Percentiles rank a stretch among this genome's conserved stretches.
Conservation (phyloP, 2,329 filamentous ascomycete species). For the Nigrospora oryzae region DNA sequence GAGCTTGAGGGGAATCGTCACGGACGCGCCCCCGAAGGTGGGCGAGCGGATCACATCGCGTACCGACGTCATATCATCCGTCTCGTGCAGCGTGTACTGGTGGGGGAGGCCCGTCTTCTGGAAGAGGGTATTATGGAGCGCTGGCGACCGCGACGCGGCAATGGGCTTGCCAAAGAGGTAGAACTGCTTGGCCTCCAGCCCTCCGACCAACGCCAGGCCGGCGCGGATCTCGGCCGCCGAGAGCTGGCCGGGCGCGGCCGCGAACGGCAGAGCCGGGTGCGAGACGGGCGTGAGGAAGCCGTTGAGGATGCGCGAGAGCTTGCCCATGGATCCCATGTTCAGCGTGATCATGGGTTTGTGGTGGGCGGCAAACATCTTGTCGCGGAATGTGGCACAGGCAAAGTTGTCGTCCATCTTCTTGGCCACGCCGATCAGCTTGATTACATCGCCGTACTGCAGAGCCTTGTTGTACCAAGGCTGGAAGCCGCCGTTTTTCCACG, state of each 20-base stretch:
- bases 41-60: slow-evolving; percentile 56
- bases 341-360: slow-evolving; percentile 83
- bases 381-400: slow-evolving; percentile 72
- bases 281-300: slow-evolving; percentile 91
- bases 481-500: slow-evolving; percentile 93
- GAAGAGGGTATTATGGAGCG: slow-evolving; percentile 85
- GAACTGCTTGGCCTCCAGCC: slow-evolving; percentile 68
- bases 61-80: slow-evolving; percentile 53
- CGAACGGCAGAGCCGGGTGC: slow-evolving; percentile 81
- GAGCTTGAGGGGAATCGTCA: slow-evolving; percentile 91
- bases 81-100: slow-evolving; percentile 69
- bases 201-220: slow-evolving; percentile 69
- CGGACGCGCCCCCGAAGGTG: slow-evolving; percentile 85
- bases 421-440: slow-evolving; percentile 87
- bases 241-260: slow-evolving; percentile 88
- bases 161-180: slow-evolving; percentile 86
- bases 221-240: slow-evolving; percentile 82
- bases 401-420: slow-evolving; percentile 77
- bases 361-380: slow-evolving; percentile 63
- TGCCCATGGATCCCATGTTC: slow-evolving; percentile 86
- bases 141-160: slow-evolving; percentile 72
- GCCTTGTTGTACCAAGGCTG: slow-evolving; percentile 83
- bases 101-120: slow-evolving; percentile 71
- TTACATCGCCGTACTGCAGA: slow-evolving; percentile 80
- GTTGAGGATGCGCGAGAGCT: slow-evolving; percentile 85